Base-by-base conservation (phyloP, 108 stramenopile genomes). In the Schizochytrium sp. region DNA sequence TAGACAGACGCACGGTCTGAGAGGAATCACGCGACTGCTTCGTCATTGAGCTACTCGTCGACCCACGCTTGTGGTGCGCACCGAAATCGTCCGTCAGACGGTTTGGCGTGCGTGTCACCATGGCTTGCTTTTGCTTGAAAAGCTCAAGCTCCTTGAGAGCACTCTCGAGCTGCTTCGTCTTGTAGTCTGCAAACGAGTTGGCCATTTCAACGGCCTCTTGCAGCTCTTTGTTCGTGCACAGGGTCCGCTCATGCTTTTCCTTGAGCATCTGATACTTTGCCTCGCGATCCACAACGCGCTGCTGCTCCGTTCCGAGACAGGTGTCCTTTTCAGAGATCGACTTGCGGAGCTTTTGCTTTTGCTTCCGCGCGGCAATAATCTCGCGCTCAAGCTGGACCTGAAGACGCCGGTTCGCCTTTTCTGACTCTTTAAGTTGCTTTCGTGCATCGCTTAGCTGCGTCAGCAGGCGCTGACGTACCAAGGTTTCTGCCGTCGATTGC, bases 161-260 rank as follows among this genome's bases (percentile, higher is more conserved):
- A 16, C 51, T 83, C 45, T 53, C 51, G 51, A 53, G 76, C 51
- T 83, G 48, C 48, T 53, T 47, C 19, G 76, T 12, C 51, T 83
- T 83, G 23, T 83, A 83, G 25, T 83, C 76, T 16, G 76, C 76
- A 23, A 83, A 83, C n/a, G 76, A 83, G 28, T 83, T 83, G 45
- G 76, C 76, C 51, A 53, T 53, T 23, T 83, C 76, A 23, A 83
- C 76, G 51, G 76, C 76, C 45, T 83, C 76, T 45, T 83, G 45
- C 43, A 83, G 76, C 51, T 83, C 76, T 45, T 83, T 83, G 4
- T 83, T 83, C 16, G 76, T 83, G 76, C 76, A 83, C 1, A 83
- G 12, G n/a, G 48, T 6, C n/a, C 76, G 45, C 10, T 83, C 76
- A 5, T 83, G 51, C 51, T 83, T 47, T 23, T 83, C 76, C 25